These are phyloP conservation scores for Mucor plumbeus DNA, from an alignment of 371 early-diverging fungal genomes.

Conservation along the genomic window DNA sequence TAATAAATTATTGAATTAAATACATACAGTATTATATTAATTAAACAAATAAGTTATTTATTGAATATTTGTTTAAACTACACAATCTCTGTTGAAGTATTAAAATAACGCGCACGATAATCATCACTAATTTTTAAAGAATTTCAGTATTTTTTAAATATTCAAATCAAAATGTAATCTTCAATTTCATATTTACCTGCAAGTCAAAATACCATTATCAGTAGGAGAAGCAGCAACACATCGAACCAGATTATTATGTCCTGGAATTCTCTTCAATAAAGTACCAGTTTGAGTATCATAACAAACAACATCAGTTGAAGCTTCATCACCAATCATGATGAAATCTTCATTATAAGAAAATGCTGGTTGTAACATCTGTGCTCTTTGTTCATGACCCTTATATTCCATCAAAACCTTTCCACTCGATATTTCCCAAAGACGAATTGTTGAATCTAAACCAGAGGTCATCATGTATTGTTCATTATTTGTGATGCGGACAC, in stretches of 20 bases:
- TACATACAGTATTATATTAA: too few species aligned
- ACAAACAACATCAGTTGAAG: slow-evolving; percentile 60
- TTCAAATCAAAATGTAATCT: too few species aligned
- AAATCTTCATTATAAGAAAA: slow-evolving; percentile 81
- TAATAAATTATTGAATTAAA: too few species aligned
- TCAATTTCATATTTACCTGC: slow-evolving; percentile 41
- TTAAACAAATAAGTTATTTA: background rate
- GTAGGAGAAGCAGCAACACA: slow-evolving; percentile 52
- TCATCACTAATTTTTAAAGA: slow-evolving; percentile 37
- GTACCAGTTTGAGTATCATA: slow-evolving; percentile 72
- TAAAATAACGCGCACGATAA: slow-evolving; percentile 56
- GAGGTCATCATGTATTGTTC: slow-evolving; percentile 78
- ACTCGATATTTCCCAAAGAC: slow-evolving; percentile 84
- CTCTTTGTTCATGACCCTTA: slow-evolving; percentile 68
- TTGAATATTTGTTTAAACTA: background rate
- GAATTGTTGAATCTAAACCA: slow-evolving; percentile 76
- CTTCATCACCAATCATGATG: slow-evolving; percentile 80
- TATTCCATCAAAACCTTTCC: slow-evolving; percentile 72
- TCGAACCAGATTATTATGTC: slow-evolving; percentile 53
- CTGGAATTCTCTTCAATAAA: slow-evolving; percentile 52
- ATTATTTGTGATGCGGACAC: slow-evolving; percentile 75
- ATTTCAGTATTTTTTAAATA: too few species aligned
- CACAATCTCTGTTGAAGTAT: slow-evolving; percentile 14
- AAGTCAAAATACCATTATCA: slow-evolving; percentile 54
- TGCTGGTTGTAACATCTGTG: slow-evolving; percentile 52